Evolutionary conservation across 306 rosid genomes (phyloP).

Genomic region (Pyrus communis): DNA sequence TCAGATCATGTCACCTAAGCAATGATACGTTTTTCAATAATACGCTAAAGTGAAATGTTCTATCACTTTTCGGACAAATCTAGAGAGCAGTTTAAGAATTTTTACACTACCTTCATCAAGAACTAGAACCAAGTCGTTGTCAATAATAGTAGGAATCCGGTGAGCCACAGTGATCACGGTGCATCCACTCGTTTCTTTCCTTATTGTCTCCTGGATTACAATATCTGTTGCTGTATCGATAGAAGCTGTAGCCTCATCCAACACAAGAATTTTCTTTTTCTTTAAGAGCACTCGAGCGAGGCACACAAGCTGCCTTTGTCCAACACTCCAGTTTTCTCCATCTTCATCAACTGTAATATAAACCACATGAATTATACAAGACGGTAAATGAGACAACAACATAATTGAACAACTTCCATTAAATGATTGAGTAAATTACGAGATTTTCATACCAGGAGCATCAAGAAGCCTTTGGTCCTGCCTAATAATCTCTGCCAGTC

Average conservation of each 20-base stretch:
- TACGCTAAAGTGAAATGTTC: background rate
- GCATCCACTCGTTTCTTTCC: constrained; percentile 64
- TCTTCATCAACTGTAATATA: constrained; percentile 67
- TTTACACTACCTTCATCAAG: constrained; percentile 60
- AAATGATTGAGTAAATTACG: background rate
- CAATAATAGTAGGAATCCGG: constrained; percentile 76
- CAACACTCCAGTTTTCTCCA: constrained; percentile 96
- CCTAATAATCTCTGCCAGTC: constrained; percentile 54
- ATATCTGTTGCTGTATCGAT: constrained; percentile 74
- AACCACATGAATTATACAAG: background rate
- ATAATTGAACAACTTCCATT: background rate
- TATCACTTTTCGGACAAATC: background rate
- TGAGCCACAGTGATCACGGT: constrained; percentile 88
- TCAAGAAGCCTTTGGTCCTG: constrained; percentile 69
- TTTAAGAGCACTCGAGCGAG: constrained; percentile 75
- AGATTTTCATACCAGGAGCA: constrained; percentile 54
- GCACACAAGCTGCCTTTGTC: constrained; percentile 92
- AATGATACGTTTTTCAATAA: background rate
- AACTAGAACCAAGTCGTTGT: constrained; percentile 75
- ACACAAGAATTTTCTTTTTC: constrained; percentile 64
- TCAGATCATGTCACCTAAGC: background rate
- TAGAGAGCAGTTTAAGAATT: background rate
- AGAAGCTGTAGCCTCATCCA: constrained; percentile 96
- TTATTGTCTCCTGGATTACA: constrained; percentile 70
- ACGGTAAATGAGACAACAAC: background rate